These are phyloP conservation scores for Penicillium alfredii DNA, from an alignment of 495 filamentous ascomycete species.

Conservation along the genomic window DNA sequence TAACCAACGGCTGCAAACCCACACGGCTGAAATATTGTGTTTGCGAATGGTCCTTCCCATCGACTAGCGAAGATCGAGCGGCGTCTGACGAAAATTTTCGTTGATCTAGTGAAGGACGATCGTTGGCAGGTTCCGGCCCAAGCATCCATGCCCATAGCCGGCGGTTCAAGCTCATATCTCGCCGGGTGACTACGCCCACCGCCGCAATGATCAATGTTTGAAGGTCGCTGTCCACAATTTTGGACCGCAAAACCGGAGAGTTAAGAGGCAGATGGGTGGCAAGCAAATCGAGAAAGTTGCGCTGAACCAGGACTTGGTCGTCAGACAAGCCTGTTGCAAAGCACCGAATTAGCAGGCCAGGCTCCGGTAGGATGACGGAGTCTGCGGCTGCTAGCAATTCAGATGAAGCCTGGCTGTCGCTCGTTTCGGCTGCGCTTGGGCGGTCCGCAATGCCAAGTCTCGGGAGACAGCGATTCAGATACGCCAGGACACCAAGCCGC, in stretches of 20 bases:
- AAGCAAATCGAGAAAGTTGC: slow-evolving; percentile 87
- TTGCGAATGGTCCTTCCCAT: slow-evolving; percentile 39
- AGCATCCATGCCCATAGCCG: slow-evolving; percentile 96
- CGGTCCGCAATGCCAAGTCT: slow-evolving; percentile 50
- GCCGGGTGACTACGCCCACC: slow-evolving; percentile 71
- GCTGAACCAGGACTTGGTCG: slow-evolving; percentile 83
- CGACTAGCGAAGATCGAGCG: slow-evolving; percentile 37
- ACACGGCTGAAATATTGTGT: slow-evolving; percentile 72
- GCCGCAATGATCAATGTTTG: slow-evolving; percentile 78
- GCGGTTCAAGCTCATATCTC: slow-evolving; percentile 95
- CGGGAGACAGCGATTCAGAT: slow-evolving; percentile 72
- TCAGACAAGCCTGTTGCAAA: slow-evolving; percentile 88
- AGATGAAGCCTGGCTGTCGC: slow-evolving; percentile 16
- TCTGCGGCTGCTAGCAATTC: slow-evolving; percentile 48
- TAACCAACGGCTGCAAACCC: slow-evolving; percentile 66
- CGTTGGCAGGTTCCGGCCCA: slow-evolving; percentile 63
- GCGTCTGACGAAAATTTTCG: slow-evolving; percentile 43
- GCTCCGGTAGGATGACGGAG: slow-evolving; percentile 85
- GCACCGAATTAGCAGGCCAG: slow-evolving; percentile 80
- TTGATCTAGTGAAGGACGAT: slow-evolving; percentile 42
- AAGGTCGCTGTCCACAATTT: slow-evolving; percentile 64
- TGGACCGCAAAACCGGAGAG: slow-evolving; percentile 70
- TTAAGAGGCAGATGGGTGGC: slow-evolving; percentile 89
- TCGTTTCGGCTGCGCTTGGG: slow-evolving; percentile 23
- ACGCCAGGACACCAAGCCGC: slow-evolving; percentile 80